Evolutionary conservation across 805 yeast species (phyloP), one percentile per base, ranked within the genome.

Genomic region (Saccharomycopsis selenospora): DNA sequence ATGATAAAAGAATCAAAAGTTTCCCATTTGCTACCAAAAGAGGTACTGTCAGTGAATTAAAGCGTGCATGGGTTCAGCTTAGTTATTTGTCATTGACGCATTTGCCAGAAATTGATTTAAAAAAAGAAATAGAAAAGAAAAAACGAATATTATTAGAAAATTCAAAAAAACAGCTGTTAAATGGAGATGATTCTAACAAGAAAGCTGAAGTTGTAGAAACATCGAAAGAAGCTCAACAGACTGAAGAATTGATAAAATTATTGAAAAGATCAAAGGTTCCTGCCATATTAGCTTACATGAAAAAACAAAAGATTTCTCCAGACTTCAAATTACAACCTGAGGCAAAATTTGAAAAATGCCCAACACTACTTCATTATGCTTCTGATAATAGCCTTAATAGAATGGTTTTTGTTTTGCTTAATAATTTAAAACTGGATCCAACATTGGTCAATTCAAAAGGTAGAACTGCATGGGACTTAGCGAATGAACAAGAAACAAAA

Each of bases 1-100:
- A 66, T 28, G 97, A 91, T 60, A 55, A 67, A 0, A 71, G 96
- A 54, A 64, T 93, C 4, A 77, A 75, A 53, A 64, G 71, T 2
- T 79, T 91, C 60, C 99, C 99, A 1, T 89, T 93, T 66, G 82
- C 96, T 0, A 91, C 99, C 0, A 78, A 77, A 48, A 73, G 96
- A 55, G 95, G 98, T 1, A 90, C 96, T 0, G 72, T 83, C 0
- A 66, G 77, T 2, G 98, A 90, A 61, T 67, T 93, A 56, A 85
- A 81, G 58, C 75, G 79, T 43, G 88, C 95, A 0, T 93, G 98
- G 98, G 71, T 76, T 24, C 82, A 82, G 55, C 68, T 93, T 49
- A 70, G 89, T 0, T 79, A 82, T 55, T 65, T 86, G 55, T 66
- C 70, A 36, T 61, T 77, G 1, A 63, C 75, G 4, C 75, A 76